Conservation (phyloP, 2,329 filamentous ascomycete species). For the Fusarium globosum region DNA sequence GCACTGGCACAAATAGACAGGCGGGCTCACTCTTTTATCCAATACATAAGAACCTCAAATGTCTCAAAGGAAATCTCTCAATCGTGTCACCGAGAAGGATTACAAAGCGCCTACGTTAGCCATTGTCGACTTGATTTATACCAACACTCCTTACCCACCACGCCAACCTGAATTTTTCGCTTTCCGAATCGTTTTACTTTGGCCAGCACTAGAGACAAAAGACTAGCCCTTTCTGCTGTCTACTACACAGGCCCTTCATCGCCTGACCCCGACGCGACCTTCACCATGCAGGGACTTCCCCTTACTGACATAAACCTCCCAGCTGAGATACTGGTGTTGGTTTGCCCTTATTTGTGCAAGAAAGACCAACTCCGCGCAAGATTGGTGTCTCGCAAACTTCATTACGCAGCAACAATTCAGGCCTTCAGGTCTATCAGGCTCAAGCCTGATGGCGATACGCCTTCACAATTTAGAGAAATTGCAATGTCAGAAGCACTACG, state of each 20-base stretch:
- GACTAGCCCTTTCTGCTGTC: neutral
- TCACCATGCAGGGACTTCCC: neutral
- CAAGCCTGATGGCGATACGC: neutral
- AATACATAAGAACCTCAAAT: neutral
- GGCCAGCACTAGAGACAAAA: neutral
- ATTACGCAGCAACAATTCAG: slow-evolving; percentile 29
- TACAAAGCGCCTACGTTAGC: rapidly evolving
- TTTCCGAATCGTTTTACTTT: too few species aligned
- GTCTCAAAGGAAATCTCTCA: neutral
- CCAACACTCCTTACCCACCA: neutral
- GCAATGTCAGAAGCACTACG: neutral
- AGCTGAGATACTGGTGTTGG: neutral
- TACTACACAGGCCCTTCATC: neutral
- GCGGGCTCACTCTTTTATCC: rapidly evolving
- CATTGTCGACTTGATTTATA: rapidly evolving
- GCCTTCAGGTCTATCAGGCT: neutral
- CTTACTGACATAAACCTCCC: neutral
- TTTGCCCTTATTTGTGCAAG: neutral
- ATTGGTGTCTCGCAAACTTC: slow-evolving; percentile 47
- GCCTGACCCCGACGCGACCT: rapidly evolving
- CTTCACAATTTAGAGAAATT: neutral
- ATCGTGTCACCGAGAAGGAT: neutral
- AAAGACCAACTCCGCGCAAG: slow-evolving; percentile 26
- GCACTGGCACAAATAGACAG: neutral
- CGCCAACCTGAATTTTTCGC: too few species aligned